These are phyloP conservation scores for Pythium scleroteichum DNA, from an alignment of 352 stramenopile genomes.

Conservation along the genomic window DNA sequence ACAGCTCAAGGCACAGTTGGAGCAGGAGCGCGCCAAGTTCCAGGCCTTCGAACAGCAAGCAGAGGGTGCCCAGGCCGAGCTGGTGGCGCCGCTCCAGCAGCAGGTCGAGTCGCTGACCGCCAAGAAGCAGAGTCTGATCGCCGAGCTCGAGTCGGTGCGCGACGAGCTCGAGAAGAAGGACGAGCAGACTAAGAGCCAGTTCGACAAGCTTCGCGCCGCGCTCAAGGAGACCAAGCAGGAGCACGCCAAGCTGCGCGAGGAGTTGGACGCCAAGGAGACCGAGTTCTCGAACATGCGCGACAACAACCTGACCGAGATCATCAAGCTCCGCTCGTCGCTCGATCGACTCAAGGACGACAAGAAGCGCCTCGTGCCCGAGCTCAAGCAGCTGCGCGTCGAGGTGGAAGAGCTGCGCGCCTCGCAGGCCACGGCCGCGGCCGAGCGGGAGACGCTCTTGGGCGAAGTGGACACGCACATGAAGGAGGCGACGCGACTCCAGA, in stretches of 20 bases:
- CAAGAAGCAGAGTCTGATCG: constrained; percentile 59
- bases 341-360: constrained; percentile 39
- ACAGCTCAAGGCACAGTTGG: constrained; percentile 45
- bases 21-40: constrained; percentile 41
- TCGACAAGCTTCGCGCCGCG: constrained; percentile 40
- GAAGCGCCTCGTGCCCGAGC: constrained; percentile 29
- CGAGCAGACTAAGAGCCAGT: constrained; percentile 27
- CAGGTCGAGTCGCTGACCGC: constrained; percentile 61
- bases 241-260: constrained; percentile 30
- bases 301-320: constrained; percentile 32
- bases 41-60: constrained; percentile 51
- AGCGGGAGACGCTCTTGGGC: constrained; percentile 23
- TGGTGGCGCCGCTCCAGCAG: constrained; percentile 36
- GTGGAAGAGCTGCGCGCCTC: constrained; percentile 27
- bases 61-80: constrained; percentile 35
- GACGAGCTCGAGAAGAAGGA: constrained; percentile 56
- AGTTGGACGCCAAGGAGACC: constrained; percentile 38
- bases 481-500: constrained; percentile 35
- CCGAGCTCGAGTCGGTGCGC: constrained; percentile 46
- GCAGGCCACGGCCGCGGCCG: constrained; percentile 14
- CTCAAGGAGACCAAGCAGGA: constrained; percentile 42
- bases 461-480: constrained; percentile 36
- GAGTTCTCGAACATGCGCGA: constrained; percentile 36
- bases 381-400: constrained; percentile 37
- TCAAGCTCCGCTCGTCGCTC: constrained; percentile 28